Base-by-base conservation (phyloP, 805 yeast species). In the Tetrapisispora taiwanensis region DNA sequence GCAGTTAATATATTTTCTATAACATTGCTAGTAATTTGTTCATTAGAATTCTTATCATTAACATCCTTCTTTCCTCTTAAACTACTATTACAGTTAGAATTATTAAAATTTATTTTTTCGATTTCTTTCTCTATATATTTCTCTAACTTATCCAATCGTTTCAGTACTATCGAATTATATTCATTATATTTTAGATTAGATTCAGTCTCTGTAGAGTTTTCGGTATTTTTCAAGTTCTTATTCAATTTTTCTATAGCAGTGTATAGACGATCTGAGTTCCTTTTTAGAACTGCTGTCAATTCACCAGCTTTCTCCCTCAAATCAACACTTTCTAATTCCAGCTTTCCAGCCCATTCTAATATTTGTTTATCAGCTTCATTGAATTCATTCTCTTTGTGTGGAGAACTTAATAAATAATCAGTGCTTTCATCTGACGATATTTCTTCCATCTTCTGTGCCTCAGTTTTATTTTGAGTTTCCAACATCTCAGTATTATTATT, bases 311-410 rank as follows among this genome's bases (percentile, higher is more conserved):
- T 57, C 12, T 65, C 65, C 35, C 74, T 56, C 22, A 72, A 51
- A 27, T 71, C 76, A 1, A 70, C 58, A 13, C 71, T 63, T 46
- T 75, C 79, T 42, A 74, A 46, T 48, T 75, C 80, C 17, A 75
- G 52, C 30, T 69, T 66, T 5, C 73, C 67, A 0, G 78, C 78
- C 79, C 79, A 75, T 49, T 59, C 58, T 10, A 67, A 56, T 28
- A 57, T 67, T 59, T 60, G 71, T 49, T 56, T 60, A 39, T 59
- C 65, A 31, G 63, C 54, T 31, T 36, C 45, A 30, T 30, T 31
- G 30, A 36, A 15, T 7, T 9, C 30, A 31, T 17, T 22, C 4
- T 32, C 26, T 20, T 30, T 36, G 19, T 13, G 15, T 17, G 45
- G 45, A 24, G 45, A 42, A 26, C 36, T 30, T 15, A 30, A 15